A percentile compares a stretch with the other conserved stretches of the same genome.
These are phyloP conservation scores for Penicillium brevicompactum DNA, from an alignment of 2,329 filamentous ascomycete species.

Conservation along the genomic window DNA sequence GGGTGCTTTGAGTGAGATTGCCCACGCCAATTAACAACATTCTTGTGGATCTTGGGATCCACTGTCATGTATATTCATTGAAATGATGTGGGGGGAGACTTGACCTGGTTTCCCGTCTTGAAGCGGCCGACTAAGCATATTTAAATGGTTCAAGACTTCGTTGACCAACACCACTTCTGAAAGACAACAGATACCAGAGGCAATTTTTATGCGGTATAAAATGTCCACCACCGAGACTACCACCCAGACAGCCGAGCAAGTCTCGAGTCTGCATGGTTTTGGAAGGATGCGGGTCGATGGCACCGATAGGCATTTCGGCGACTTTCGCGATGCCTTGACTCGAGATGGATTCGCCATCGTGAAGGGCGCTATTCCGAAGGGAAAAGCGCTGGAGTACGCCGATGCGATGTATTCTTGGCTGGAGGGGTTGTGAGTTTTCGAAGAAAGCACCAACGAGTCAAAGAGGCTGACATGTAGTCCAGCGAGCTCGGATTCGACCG, in stretches of 20 bases:
- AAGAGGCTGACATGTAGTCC: background rate
- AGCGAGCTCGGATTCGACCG: conserved; percentile 41
- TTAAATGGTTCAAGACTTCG: background rate
- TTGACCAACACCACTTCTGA: background rate
- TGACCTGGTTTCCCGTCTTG: background rate
- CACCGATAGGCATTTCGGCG: conserved; percentile 17
- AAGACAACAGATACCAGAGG: background rate
- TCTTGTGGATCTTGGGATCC: background rate
- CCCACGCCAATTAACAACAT: background rate
- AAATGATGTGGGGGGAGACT: background rate
- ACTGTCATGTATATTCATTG: background rate
- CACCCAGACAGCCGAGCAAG: background rate
- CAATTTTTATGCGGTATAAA: background rate
- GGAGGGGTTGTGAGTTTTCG: conserved; percentile 24
- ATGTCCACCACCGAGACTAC: conserved; percentile 21
- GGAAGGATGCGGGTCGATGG: conserved; percentile 25
- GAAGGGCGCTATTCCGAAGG: conserved; percentile 48
- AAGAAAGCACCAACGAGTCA: background rate
- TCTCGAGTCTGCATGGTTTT: conserved; percentile 9
- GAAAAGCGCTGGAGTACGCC: conserved; percentile 37
- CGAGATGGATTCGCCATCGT: conserved; percentile 51
- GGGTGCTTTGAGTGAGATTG: background rate
- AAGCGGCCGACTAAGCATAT: background rate
- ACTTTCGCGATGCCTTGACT: conserved; percentile 30
- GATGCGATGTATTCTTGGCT: conserved; percentile 26